Base-by-base conservation (phyloP, 768 basidiomycete genomes). In the Gymnopilus junonius region DNA sequence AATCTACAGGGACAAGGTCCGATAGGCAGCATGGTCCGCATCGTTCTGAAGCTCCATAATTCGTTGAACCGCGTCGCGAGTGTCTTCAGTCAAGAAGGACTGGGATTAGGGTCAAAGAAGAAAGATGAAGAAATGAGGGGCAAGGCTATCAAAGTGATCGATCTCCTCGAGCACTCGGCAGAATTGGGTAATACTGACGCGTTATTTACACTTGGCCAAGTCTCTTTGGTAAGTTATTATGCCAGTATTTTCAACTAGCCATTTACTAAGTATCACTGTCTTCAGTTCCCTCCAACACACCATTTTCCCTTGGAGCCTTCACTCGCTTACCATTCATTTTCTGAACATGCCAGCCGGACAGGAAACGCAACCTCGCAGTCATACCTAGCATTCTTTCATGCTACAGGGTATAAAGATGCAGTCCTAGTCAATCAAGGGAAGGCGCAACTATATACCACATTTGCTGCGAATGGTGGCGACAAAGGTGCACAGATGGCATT, bases 381-480 rank as follows among this genome's bases (percentile, higher is more conserved):
- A 8, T 79, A 89, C 64, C 76, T 97, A 12, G 95, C 87, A 0
- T 97, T 98, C 82, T 93, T 98, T 73, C 78, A 97, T 70, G 85
- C 94, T 8, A 91, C 94, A 0, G 96, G 95, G 3, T 97, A 93
- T 69, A 84, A 83, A 55, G 80, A 80, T 46, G 75, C 88, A 6
- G 84, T 86, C 11, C 81, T 85, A 1, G 80, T 88, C 0, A 85
- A 92, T 62, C 90, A 93, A 73, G 88, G 89, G 14, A 88, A 89
- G 75, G 95, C 96, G 0, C 88, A 97, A 65, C 81, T 99, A 0
- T 92, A 97, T 70, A 95, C 95, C 73, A 97, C 96, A 0, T 99
- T 99, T 69, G 90, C 96, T 3, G 95, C 94, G 1, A 88, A 95
- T 55, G 90, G 91, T 1, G 93, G 91, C 0, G 86, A 95, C 76